Evolutionary conservation across 1,139 yeast species (phyloP), one percentile per base, ranked within the genome.

Genomic region (Pichia sp.): DNA sequence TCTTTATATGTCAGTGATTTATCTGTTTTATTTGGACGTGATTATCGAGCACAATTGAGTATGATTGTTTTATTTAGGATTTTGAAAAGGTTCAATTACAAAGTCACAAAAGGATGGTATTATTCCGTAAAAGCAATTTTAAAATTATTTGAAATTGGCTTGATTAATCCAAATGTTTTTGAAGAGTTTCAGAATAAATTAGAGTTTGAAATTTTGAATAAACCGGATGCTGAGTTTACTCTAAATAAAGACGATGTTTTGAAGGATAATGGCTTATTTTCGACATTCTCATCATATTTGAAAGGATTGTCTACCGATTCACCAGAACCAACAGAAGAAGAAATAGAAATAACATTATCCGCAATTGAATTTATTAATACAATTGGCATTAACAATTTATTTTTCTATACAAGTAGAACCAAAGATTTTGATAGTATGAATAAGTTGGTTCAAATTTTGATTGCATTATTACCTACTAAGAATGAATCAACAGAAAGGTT

Each of bases 271-370:
- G 87, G 97, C 2, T 61, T 94, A 25, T 76, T 94, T 48, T 86
- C 96, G 1, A 85, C 97, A 0, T 82, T 94, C 55, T 89, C 97
- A 1, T 87, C 96, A 0, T 90, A 89, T 58, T 74, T 94, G 63
- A 86, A 94, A 54, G 94, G 97, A 16, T 79, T 83, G 49, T 72
- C 84, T 0, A 97, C 89, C 55, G 95, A 86, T 35, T 82, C 87
- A 2, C 83, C 86, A 7, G 97, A 90, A 61, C 98, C 98, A 4
- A 77, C 94, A 1, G 95, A 85, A 47, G 95, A 85, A 55, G 97
- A 90, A 57, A 82, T 94, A 41, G 96, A 89, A 51, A 76, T 87
- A 2, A 85, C 97, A 0, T 64, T 84, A 25, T 82, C 89, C 5
- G 83, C 96, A 0, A 67, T 84, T 46, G 96, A 90, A 54, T 90